A percentile compares a stretch with the other conserved stretches of the same genome.
These are phyloP conservation scores for Xerocomus amazonicus DNA, from an alignment of 1,284 basidiomycete species.

Conservation along the genomic window DNA sequence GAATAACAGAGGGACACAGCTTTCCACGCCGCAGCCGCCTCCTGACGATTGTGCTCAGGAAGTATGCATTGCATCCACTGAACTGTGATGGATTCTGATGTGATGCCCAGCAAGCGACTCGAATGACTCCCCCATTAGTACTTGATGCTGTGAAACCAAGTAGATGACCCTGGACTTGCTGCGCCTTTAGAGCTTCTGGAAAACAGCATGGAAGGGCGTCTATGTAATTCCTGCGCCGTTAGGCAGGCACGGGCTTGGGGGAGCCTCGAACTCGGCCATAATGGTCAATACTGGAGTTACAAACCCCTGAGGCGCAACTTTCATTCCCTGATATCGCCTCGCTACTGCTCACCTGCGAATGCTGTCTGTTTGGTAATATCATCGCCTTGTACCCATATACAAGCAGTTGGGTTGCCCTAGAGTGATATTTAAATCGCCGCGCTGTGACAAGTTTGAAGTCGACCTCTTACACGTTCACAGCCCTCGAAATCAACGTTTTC, in stretches of 20 bases:
- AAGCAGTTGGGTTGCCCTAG: too few relatives aligned
- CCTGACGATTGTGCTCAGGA: background rate
- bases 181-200: conserved; percentile 7
- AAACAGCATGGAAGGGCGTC: background rate
- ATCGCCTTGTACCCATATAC: too few relatives aligned
- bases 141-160: background rate
- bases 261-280: too few relatives aligned
- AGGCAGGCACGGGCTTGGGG: background rate
- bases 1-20: background rate
- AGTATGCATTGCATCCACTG: background rate
- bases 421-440: too few relatives aligned
- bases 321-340: too few relatives aligned
- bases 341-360: too few relatives aligned
- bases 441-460: too few relatives aligned
- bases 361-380: too few relatives aligned
- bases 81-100: conserved; percentile 2
- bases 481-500: background rate
- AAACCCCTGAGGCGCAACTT: too few relatives aligned
- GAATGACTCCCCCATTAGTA: too few relatives aligned
- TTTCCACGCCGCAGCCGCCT: conserved; percentile 2
- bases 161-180: background rate
- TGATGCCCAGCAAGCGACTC: background rate
- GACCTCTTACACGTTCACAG: conserved; percentile 3
- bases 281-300: too few relatives aligned
- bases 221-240: background rate